phyloP scores from a whole-genome alignment of 306 rosid genomes.

The Cucumis cinereus region DNA sequence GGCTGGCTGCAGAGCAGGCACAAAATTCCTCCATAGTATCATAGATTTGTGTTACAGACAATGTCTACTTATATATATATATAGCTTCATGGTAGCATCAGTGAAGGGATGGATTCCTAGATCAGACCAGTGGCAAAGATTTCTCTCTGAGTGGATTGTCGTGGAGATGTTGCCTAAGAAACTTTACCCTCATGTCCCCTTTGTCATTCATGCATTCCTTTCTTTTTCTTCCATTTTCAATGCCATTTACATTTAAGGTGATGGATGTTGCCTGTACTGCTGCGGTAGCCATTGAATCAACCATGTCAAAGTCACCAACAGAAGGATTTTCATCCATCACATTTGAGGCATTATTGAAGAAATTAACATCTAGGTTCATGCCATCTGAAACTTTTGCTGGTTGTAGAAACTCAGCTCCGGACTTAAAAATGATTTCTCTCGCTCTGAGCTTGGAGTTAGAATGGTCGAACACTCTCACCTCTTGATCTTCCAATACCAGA shows the following conservation, averaged over 20 bases:
- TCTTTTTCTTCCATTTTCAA: slow-evolving; percentile 47
- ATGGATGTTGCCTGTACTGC: slow-evolving; percentile 3
- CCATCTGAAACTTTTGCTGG: slow-evolving; percentile 20
- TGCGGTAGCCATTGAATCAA: slow-evolving; percentile 31
- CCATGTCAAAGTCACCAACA: slow-evolving; percentile 49
- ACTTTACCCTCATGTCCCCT: slow-evolving; percentile 31
- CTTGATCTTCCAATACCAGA: slow-evolving; percentile 49
- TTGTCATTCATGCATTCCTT: slow-evolving; percentile 43
- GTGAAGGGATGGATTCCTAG: background rate
- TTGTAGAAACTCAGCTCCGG: slow-evolving; percentile 25
- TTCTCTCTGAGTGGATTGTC: slow-evolving; percentile 30
- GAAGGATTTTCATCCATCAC: slow-evolving; percentile 16
- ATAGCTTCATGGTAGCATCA: background rate
- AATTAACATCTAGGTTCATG: slow-evolving; percentile 14
- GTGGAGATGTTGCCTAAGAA: slow-evolving; percentile 33
- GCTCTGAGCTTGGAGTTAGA: slow-evolving; percentile 33
- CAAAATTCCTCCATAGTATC: slow-evolving; percentile 1
- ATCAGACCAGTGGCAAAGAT: slow-evolving; percentile 2
- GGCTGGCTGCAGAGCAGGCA: slow-evolving; percentile 1
- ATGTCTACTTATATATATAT: background rate
- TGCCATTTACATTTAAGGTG: slow-evolving; percentile 10
- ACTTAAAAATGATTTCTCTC: slow-evolving; percentile 26
- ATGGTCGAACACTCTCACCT: slow-evolving; percentile 32
- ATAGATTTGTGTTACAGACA: background rate
- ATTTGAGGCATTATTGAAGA: slow-evolving; percentile 11